Evolutionary conservation across 768 basidiomycete genomes (phyloP).

Genomic region (Suillus weaverae): DNA sequence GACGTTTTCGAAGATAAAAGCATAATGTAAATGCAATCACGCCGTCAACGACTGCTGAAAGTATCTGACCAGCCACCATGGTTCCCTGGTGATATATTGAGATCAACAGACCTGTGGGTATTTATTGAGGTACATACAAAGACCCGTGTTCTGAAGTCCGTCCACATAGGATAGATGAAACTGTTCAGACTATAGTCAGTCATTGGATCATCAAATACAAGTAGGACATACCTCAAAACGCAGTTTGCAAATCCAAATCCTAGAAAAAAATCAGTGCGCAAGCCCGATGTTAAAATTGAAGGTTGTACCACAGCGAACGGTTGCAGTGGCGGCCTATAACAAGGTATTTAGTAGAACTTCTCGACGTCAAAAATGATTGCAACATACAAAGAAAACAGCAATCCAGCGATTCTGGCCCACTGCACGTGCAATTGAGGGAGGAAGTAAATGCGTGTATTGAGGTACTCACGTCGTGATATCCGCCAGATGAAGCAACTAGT

Average conservation of each 20-base stretch:
- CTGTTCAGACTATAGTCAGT: conserved; percentile 5
- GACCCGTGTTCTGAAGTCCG: conserved; percentile 1
- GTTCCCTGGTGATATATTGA: conserved; percentile 6
- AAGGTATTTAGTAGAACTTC: too few species aligned
- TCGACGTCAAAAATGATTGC: background rate
- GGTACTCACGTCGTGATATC: conserved; percentile 17
- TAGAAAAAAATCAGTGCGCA: conserved; percentile 1
- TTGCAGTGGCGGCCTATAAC: conserved; percentile 8
- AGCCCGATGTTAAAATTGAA: background rate
- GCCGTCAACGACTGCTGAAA: conserved; percentile 11
- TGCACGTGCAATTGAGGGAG: background rate
- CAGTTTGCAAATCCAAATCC: conserved; percentile 12
- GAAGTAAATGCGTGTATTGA: background rate
- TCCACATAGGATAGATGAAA: conserved; percentile 7
- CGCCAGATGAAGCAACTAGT: conserved; percentile 20
- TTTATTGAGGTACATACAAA: conserved; percentile 7
- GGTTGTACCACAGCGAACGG: conserved; percentile 11
- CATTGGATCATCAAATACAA: background rate
- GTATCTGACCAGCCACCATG: conserved; percentile 12
- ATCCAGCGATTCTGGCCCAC: conserved; percentile 14
- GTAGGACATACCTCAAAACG: background rate
- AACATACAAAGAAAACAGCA: conserved; percentile 16
- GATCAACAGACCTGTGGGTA: background rate
- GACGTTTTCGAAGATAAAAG: conserved; percentile 13
- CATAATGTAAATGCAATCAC: conserved; percentile 15